These are phyloP conservation scores for Botryobasidium botryosum DNA, from an alignment of 768 basidiomycete species.

Conservation along the genomic window DNA sequence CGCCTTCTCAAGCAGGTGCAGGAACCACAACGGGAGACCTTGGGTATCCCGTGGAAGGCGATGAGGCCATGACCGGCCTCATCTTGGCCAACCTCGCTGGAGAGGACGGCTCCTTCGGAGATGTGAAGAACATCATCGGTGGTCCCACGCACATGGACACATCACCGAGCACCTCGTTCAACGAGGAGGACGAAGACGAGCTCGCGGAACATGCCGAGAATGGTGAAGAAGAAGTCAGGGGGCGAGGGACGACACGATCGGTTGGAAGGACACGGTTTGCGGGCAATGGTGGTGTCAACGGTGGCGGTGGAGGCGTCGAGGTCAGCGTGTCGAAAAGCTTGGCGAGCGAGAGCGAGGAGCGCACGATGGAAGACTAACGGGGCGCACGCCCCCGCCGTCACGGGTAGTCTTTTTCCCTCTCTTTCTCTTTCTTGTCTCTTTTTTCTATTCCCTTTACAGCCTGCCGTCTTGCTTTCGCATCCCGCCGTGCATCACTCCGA, in stretches of 20 bases:
- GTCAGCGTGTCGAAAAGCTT: background rate
- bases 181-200: background rate
- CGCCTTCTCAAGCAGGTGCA: background rate
- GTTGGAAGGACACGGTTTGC: background rate
- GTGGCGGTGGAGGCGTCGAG: background rate
- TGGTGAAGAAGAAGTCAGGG: background rate
- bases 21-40: background rate
- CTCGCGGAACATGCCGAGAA: slow-evolving; percentile 1
- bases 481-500: no score
- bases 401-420: no score
- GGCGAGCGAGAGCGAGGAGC: background rate
- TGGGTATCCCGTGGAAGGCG: background rate
- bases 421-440: no score
- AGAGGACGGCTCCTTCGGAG: slow-evolving; percentile 1
- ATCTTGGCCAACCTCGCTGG: background rate
- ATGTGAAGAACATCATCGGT: background rate
- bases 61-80: background rate
- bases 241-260: slow-evolving; percentile 2
- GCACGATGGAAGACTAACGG: no score
- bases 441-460: no score
- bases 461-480: no score
- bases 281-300: slow-evolving; percentile 1
- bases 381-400: no score
- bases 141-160: background rate
- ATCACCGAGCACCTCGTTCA: background rate